A percentile compares a stretch with the other conserved stretches of the same genome.
These are phyloP conservation scores for Fusarium papillatum DNA, from an alignment of 2,329 filamentous ascomycete species.

Conservation along the genomic window DNA sequence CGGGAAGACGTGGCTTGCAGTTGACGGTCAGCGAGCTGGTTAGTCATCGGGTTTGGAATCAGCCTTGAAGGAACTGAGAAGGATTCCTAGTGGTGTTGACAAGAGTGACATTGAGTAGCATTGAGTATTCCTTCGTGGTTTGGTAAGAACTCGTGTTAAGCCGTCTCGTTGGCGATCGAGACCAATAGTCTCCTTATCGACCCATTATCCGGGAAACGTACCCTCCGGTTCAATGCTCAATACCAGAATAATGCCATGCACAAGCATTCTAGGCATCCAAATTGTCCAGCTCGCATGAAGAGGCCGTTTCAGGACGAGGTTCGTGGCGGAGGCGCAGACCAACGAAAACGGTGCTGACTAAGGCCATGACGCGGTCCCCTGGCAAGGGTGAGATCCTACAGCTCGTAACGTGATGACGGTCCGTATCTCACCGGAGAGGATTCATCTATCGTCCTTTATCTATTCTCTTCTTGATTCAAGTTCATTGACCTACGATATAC, in stretches of 20 bases:
- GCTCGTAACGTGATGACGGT: constrained; percentile 13
- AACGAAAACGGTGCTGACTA: constrained; percentile 26
- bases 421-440: constrained; percentile 21
- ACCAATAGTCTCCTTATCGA: not conserved
- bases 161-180: not conserved
- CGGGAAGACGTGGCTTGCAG: not conserved
- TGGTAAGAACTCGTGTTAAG: not conserved
- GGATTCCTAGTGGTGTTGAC: not conserved
- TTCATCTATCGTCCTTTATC: not conserved
- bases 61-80: not conserved
- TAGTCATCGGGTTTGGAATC: not conserved
- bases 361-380: constrained; percentile 37
- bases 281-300: not conserved
- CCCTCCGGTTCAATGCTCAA: not conserved
- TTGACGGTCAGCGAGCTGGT: not conserved
- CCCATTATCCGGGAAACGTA: not conserved
- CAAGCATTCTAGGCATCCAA: not conserved
- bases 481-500: not conserved
- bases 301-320: not conserved
- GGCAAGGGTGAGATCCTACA: constrained; percentile 2
- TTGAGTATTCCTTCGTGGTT: not conserved
- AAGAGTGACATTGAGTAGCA: not conserved
- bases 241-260: not conserved
- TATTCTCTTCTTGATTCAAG: not conserved
- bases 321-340: constrained; percentile 25